Evolutionary conservation across 805 yeast genomes (phyloP), one percentile per base, ranked within the genome.

Genomic region (Teunomyces stri): DNA sequence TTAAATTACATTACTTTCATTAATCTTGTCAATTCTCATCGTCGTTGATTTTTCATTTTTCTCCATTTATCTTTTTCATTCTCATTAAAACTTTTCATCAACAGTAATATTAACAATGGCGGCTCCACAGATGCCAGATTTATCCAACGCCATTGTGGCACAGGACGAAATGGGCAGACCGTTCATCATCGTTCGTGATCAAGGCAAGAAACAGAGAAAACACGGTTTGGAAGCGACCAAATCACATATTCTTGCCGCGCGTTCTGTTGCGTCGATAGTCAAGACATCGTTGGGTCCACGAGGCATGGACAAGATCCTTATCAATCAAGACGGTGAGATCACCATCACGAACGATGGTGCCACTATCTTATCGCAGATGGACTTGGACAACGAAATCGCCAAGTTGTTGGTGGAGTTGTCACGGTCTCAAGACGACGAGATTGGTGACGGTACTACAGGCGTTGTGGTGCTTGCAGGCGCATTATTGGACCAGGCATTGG

Each of bases 141-240:
- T 94, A 79, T 91, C 98, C 57, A 94, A 95, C 62, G 99, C 99
- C 69, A 90, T 94, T 59, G 89, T 94, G 75, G 98, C 99, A 3
- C 99, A 92, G 70, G 99, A 94, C 67, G 99, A 94, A 69, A 89
- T 87, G 91, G 99, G 99, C 16, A 85, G 99, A 69, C 99, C 99
- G 16, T 89, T 94, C 66, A 92, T 94, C 63, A 94, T 94, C 65
- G 99, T 94, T 45, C 83, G 94, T 65, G 99, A 94, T 65, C 81
- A 70, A 62, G 82, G 81, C 31, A 65, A 67, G 89, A 94, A 65
- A 90, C 97, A 51, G 77, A 82, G 67, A 80, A 72, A 70, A 49
- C 77, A 72, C 50, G 78, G 78, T 10, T 51, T 68, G 41, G 78
- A 73, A 54, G 78, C 78, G 41, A 71, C 76, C 54, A 81, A 85